Conservation (phyloP, 108 stramenopile genomes). For the Nitzschia sp. region DNA sequence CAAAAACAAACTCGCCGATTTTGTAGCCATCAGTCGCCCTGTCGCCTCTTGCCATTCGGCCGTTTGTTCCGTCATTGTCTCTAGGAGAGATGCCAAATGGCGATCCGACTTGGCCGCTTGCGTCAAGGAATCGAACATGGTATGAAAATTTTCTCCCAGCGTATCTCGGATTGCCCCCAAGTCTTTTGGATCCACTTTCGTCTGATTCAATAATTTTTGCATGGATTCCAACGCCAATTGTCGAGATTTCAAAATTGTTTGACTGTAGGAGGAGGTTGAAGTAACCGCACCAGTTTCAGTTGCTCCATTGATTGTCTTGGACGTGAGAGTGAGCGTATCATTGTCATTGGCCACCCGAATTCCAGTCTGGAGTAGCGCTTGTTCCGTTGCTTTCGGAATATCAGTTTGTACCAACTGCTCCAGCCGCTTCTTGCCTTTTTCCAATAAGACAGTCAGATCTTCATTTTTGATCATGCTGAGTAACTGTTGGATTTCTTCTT, state of each 20-base stretch:
- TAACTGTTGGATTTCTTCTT: slow-evolving; percentile 61
- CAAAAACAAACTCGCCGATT: slow-evolving; percentile 75
- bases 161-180: slow-evolving; percentile 26
- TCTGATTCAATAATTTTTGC: slow-evolving; percentile 42
- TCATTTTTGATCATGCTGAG: slow-evolving; percentile 82
- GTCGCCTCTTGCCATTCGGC: slow-evolving; percentile 83
- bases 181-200: slow-evolving; percentile 27
- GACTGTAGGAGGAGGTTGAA: slow-evolving; percentile 8
- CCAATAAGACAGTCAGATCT: slow-evolving; percentile 68
- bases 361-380: slow-evolving; percentile 58
- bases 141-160: slow-evolving; percentile 58
- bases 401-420: slow-evolving; percentile 64
- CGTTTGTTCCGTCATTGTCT: slow-evolving; percentile 71
- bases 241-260: slow-evolving; percentile 49
- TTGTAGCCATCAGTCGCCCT: slow-evolving; percentile 72
- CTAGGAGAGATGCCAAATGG: slow-evolving; percentile 56
- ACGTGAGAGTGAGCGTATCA: slow-evolving; percentile 4
- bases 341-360: slow-evolving; percentile 50
- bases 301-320: slow-evolving; percentile 6
- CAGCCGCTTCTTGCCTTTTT: slow-evolving; percentile 63
- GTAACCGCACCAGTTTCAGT: slow-evolving; percentile 3
- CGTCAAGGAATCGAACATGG: slow-evolving; percentile 69
- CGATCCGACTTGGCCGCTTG: slow-evolving; percentile 75
- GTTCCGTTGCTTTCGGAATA: slow-evolving; percentile 56
- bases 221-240: slow-evolving; percentile 64